phyloP scores from a whole-genome alignment of 2,329 filamentous ascomycete genomes.

The Ploettnerulaceae sp. region DNA sequence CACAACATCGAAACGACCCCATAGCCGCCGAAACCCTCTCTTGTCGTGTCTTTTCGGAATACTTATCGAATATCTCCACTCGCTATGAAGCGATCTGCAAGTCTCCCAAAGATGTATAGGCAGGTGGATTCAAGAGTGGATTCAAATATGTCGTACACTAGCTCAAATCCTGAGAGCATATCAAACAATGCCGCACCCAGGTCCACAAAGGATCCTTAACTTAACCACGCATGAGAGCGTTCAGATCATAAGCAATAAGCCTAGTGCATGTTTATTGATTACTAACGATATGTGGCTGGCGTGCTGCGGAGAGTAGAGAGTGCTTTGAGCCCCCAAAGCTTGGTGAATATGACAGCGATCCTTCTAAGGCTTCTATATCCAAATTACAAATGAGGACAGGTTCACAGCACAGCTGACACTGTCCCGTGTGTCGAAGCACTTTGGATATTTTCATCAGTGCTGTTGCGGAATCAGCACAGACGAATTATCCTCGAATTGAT shows the following conservation, averaged over 20 bases:
- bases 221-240: too few relatives aligned
- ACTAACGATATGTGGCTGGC: constrained; percentile 1
- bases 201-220: too few relatives aligned
- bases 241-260: background rate
- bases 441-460: background rate
- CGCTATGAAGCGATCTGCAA: constrained; percentile 3
- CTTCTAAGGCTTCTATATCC: background rate
- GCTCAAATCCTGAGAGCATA: too few relatives aligned
- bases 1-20: background rate
- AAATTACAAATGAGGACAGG: background rate
- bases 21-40: background rate
- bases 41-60: background rate
- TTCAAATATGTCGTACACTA: constrained; percentile 3
- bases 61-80: background rate
- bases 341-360: background rate
- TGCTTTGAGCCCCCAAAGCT: background rate
- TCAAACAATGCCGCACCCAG: background rate
- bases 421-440: background rate
- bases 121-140: background rate
- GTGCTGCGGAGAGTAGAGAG: background rate
- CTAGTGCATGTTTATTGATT: constrained; percentile 1
- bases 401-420: background rate
- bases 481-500: background rate
- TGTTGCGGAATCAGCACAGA: background rate
- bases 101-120: background rate